Base-by-base conservation (phyloP, 192 early-diverging fungal genomes). In the Podila verticillata region DNA sequence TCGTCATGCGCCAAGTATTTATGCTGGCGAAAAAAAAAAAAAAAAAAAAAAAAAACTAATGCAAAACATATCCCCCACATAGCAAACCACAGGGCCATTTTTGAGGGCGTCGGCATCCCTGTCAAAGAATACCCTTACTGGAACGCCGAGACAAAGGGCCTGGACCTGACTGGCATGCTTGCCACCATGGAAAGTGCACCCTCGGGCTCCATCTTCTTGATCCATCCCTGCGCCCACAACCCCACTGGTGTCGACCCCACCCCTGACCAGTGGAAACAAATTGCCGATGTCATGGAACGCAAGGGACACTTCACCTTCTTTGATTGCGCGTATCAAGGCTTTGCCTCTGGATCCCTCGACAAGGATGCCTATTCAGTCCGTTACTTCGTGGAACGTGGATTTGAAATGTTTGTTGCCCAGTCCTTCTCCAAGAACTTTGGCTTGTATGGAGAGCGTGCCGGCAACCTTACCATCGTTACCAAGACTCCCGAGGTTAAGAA, bases 351-450 rank as follows among this genome's bases (percentile, higher is more conserved):
- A 48, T 89, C 93, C 81, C 87, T 98, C 15, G 95, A 96, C 75
- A 79, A 89, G 56, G 98, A 99, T 84, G 96, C 98, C 31, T 92
- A 87, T 80, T 95, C 98, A 63, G 92, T 97, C 35, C 91, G 98
- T 19, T 93, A 96, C 82, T 99, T 99, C 89, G 95, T 95, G 4
- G 84, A 91, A n/a, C 89, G 92, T 65, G 97, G 96, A 4, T 96
- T 97, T 81, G 97, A 99, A 80, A 69, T 97, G 68, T 89, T 98
- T 61, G 87, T 96, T 7, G 90, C 93, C 35, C 94, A 99, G 85
- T 96, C 95, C 20, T 99, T 94, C 86, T 92, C 95, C 84, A 99
- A 99, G 88, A 99, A 99, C 90, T 94, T 99, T 91, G 98, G 98
- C 19, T 87, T 99, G 44, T 99, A 99, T 83, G 89, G 90, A 88